These are phyloP conservation scores for Heterobasidion occidentale DNA, from an alignment of 1,284 basidiomycete species.

Conservation along the genomic window DNA sequence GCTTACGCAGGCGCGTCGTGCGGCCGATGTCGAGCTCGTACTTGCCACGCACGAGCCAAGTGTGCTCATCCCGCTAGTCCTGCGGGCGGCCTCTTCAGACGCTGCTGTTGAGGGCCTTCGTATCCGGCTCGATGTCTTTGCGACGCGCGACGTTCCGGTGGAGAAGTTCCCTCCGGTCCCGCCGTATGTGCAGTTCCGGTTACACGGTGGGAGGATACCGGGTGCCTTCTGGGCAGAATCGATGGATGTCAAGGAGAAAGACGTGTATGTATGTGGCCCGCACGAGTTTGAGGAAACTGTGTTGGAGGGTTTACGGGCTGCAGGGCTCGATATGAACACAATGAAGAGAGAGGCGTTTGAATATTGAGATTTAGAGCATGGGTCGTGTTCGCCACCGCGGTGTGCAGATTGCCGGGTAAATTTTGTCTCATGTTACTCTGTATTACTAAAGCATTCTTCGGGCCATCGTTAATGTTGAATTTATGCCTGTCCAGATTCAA, in stretches of 20 bases:
- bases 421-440: too few species aligned
- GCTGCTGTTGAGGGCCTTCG: constrained; percentile 6
- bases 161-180: background rate
- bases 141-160: constrained; percentile 15
- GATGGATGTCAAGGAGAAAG: constrained; percentile 3
- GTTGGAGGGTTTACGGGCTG: constrained; percentile 14
- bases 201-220: constrained; percentile 10
- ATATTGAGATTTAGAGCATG: constrained; percentile 19
- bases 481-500: too few species aligned
- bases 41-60: constrained; percentile 44
- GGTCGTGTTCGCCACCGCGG: too few species aligned
- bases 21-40: constrained; percentile 31
- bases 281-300: constrained; percentile 12
- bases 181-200: background rate
- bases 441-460: too few species aligned
- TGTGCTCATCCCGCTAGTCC: constrained; percentile 31
- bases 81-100: constrained; percentile 14
- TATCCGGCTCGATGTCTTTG: constrained; percentile 17
- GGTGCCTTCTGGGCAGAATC: constrained; percentile 3
- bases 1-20: constrained; percentile 14
- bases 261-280: constrained; percentile 15
- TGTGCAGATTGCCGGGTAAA: too few species aligned
- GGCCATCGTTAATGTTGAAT: too few species aligned
- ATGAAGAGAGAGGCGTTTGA: constrained; percentile 30
- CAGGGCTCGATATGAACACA: constrained; percentile 19